phyloP scores from a whole-genome alignment of 2,329 filamentous ascomycete species.

The Dothideomycetes sp. region DNA sequence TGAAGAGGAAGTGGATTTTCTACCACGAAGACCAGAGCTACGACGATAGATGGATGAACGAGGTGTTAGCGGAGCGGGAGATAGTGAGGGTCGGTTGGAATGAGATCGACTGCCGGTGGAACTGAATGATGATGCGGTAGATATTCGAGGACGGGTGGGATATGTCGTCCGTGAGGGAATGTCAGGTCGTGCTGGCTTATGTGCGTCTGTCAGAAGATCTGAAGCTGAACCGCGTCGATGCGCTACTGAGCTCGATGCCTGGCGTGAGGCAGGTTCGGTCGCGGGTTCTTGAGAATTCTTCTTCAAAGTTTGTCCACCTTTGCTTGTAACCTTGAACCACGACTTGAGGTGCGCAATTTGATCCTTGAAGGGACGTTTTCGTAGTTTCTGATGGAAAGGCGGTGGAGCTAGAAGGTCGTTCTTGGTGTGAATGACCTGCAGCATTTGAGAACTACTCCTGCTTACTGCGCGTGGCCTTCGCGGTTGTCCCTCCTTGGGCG shows the following conservation, averaged over 20 bases:
- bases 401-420: constrained; percentile 47
- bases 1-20: constrained; percentile 93
- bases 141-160: constrained; percentile 34
- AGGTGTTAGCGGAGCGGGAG: constrained; percentile 79
- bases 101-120: constrained; percentile 28
- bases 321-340: constrained; percentile 58
- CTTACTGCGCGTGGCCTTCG: constrained; percentile 43
- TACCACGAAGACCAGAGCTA: constrained; percentile 72
- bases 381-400: constrained; percentile 47
- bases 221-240: constrained; percentile 3
- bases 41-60: constrained; percentile 70
- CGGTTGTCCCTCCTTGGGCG: constrained; percentile 79
- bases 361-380: constrained; percentile 55
- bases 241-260: neutral
- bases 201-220: neutral
- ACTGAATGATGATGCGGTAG: constrained; percentile 32
- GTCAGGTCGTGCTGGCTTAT: constrained; percentile 25
- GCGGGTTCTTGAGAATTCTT: constrained; percentile 1
- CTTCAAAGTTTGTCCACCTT: neutral
- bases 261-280: neutral
- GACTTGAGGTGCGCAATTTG: constrained; percentile 61
- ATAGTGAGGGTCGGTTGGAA: constrained; percentile 66
- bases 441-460: constrained; percentile 60
- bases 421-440: constrained; percentile 71
- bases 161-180: constrained; percentile 30